Evolutionary conservation across 495 filamentous ascomycete genomes (phyloP).

Genomic region (Aspergillus avenaceus): DNA sequence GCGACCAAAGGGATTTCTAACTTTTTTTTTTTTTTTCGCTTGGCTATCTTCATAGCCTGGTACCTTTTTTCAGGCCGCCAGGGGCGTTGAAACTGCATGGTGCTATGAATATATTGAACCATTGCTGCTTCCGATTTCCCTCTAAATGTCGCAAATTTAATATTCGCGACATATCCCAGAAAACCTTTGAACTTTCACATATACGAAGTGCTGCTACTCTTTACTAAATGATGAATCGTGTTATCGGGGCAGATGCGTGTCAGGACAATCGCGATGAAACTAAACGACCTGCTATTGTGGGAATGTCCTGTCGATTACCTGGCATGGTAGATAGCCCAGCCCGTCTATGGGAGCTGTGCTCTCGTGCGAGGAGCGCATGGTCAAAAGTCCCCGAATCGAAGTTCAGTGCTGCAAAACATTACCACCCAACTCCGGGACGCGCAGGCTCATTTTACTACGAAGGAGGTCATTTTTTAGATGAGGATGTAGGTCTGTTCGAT

Average conservation of each 20-base stretch:
- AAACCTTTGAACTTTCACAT: no score
- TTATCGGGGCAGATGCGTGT: background rate
- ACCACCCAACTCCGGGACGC: background rate
- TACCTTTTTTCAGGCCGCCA: no score
- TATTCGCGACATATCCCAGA: no score
- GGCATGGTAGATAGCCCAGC: conserved; percentile 49
- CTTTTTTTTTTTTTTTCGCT: no score
- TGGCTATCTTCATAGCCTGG: no score
- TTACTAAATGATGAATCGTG: background rate
- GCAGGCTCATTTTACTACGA: conserved; percentile 2
- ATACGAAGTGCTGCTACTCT: no score
- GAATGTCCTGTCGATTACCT: conserved; percentile 45
- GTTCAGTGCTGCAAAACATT: background rate
- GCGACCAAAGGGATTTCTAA: no score
- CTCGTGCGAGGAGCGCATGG: conserved; percentile 24
- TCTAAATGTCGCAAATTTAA: no score
- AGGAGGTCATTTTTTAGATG: conserved; percentile 39
- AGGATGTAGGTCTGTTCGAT: conserved; percentile 52
- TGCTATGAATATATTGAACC: no score
- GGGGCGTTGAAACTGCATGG: no score
- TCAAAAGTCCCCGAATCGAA: conserved; percentile 7
- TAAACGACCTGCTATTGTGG: conserved; percentile 42
- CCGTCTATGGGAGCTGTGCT: conserved; percentile 53
- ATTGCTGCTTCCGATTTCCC: no score
- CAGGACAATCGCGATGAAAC: conserved; percentile 6